A percentile compares a stretch with the other conserved stretches of the same genome.
These are phyloP conservation scores for Calonectria honghensis DNA, from an alignment of 2,329 filamentous ascomycete species.

Conservation along the genomic window DNA sequence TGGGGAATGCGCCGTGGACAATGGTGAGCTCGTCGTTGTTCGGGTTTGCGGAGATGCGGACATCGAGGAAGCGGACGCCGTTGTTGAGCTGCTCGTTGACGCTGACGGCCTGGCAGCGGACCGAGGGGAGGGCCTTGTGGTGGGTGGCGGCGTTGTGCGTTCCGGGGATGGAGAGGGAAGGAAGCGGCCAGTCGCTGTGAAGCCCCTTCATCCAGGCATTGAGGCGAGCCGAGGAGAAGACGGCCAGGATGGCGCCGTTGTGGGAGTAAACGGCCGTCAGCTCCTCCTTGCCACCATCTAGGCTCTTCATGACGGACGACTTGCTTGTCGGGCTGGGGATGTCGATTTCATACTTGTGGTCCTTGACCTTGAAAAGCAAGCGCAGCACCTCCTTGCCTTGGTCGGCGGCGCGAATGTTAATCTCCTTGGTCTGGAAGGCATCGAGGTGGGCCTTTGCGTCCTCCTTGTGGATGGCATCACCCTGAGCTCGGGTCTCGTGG, in stretches of 20 bases:
- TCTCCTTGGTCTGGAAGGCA: slow-evolving; percentile 78
- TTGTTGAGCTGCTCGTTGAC: slow-evolving; percentile 88
- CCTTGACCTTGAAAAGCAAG: slow-evolving; percentile 81
- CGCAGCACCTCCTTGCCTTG: slow-evolving; percentile 80
- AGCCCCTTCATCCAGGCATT: slow-evolving; percentile 88
- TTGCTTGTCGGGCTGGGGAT: slow-evolving; percentile 77
- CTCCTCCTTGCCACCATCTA: slow-evolving; percentile 70
- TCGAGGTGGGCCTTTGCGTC: slow-evolving; percentile 78
- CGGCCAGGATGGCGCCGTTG: slow-evolving; percentile 71
- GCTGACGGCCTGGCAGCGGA: slow-evolving; percentile 91
- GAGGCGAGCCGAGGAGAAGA: slow-evolving; percentile 83
- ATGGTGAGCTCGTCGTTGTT: slow-evolving; percentile 83
- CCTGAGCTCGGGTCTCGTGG: slow-evolving; percentile 66
- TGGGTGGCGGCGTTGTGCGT: slow-evolving; percentile 96
- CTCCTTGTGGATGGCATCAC: slow-evolving; percentile 76
- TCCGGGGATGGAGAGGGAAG: slow-evolving; percentile 91
- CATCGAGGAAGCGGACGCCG: slow-evolving; percentile 95
- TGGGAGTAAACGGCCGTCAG: slow-evolving; percentile 81
- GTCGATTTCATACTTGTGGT: slow-evolving; percentile 79
- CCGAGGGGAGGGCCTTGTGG: slow-evolving; percentile 89
- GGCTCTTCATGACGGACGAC: slow-evolving; percentile 76
- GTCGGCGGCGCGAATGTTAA: slow-evolving; percentile 75
- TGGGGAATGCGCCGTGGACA: slow-evolving; percentile 92
- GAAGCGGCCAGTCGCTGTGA: slow-evolving; percentile 82
- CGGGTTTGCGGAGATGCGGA: slow-evolving; percentile 78